phyloP scores from a whole-genome alignment of 257 asterid genomes.

The Oldenlandia corymbosa region DNA sequence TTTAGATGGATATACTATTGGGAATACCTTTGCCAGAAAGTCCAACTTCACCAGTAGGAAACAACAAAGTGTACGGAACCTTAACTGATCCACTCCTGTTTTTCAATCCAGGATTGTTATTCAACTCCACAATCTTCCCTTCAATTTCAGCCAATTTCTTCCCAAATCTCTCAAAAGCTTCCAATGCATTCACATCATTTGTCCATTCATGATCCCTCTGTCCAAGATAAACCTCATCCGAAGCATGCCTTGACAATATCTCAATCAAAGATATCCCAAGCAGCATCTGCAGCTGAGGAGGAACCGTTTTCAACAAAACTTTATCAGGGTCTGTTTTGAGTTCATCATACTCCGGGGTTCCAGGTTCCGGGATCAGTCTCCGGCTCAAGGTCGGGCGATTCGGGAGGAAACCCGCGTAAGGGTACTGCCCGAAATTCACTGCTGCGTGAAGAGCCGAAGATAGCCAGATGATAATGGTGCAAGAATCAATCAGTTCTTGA shows the following conservation, averaged over 20 bases:
- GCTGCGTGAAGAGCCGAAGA: background rate
- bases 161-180: constrained; percentile 52
- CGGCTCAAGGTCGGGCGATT: background rate
- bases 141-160: constrained; percentile 43
- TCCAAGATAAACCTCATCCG: constrained; percentile 63
- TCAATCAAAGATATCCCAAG: background rate
- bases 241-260: constrained; percentile 58
- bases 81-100: constrained; percentile 62
- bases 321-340: background rate
- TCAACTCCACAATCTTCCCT: constrained; percentile 33
- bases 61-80: constrained; percentile 62
- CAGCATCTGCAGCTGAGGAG: background rate
- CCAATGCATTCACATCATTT: constrained; percentile 30
- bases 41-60: constrained; percentile 49
- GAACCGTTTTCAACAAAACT: background rate
- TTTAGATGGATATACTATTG: constrained; percentile 49
- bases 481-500: background rate
- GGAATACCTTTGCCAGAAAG: constrained; percentile 74
- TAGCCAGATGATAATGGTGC: background rate
- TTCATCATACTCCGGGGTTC: background rate
- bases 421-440: background rate
- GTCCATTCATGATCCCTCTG: constrained; percentile 70
- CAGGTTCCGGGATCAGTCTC: background rate
- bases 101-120: constrained; percentile 38
- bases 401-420: background rate